A percentile compares a stretch with the other conserved stretches of the same genome.
Conservation (phyloP, 352 stramenopile species). For the Phytophthora constricta region DNA sequence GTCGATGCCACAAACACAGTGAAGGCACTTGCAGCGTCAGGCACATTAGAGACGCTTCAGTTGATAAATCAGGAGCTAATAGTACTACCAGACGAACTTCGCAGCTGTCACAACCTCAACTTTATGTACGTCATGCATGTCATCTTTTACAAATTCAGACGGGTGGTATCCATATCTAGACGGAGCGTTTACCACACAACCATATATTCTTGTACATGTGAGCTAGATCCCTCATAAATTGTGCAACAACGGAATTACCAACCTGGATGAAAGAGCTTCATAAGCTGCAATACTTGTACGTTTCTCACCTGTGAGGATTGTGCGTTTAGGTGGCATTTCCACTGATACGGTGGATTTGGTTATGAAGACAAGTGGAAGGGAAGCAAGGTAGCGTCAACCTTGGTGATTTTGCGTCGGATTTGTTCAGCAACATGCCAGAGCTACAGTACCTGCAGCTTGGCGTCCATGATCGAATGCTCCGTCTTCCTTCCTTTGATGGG, state of each 20-base stretch:
- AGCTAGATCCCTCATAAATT: conserved; percentile 41
- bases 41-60: conserved; percentile 36
- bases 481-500: conserved; percentile 38
- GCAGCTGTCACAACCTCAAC: conserved; percentile 31
- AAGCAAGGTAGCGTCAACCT: conserved; percentile 33
- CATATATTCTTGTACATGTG: not conserved
- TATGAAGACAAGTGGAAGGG: conserved; percentile 52
- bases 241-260: conserved; percentile 30
- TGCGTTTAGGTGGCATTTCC: not conserved
- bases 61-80: conserved; percentile 37
- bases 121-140: conserved; percentile 36
- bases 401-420: conserved; percentile 22
- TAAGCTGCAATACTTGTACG: conserved; percentile 53
- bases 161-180: too few species aligned
- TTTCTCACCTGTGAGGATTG: not conserved
- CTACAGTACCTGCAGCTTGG: conserved; percentile 49
- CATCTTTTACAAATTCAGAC: not conserved
- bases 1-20: conserved; percentile 29
- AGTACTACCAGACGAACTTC: conserved; percentile 33
- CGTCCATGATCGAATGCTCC: conserved; percentile 29
- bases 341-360: not conserved
- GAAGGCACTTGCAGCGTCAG: conserved; percentile 19
- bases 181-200: not conserved
- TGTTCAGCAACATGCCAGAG: conserved; percentile 43
- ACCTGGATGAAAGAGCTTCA: conserved; percentile 41